Base-by-base conservation (phyloP, 2,329 filamentous ascomycete species). In the Exophiala calicioides region DNA sequence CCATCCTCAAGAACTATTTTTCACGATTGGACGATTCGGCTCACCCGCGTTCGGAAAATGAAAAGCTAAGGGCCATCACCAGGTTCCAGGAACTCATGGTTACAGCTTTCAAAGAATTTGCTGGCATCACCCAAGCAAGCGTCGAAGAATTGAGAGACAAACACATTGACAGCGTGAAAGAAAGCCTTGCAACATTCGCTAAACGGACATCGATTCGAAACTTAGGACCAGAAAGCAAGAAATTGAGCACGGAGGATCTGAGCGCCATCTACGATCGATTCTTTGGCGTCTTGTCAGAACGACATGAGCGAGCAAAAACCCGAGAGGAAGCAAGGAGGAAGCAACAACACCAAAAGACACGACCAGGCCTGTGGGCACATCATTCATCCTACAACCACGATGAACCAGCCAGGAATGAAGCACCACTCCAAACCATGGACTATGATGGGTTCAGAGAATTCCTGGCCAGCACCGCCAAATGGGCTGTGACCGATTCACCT, bases 71-170 rank as follows among this genome's bases (percentile, higher is more conserved):
- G 42, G 89, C 90, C 0, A 93, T 98, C 43, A 98, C 94, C 4
- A 82, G 88, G 35, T 98, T 98, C 65, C 93, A 98, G 62, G 93
- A 97, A 67, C 80, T 98, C 47, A 97, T 98, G 90, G 93, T 98
- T 3, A 93, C 97, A 15, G 93, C 93, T 1, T 98, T 98, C 72
- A 97, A 96, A 60, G 93, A 98, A 63, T 98, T 98, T 63, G 86
- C 91, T 0, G 88, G 85, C 30, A 95, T 98, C 58, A 98, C 93
- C 0, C 91, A 98, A 64, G 85, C 83, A 62, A 95, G 85, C 39
- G 90, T 98, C 51, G 86, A 86, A 1, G 93, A 97, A 57, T 79
- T 94, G 62, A 84, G 93, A 16, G 77, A 87, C 30, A 95, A 90
- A 68, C 94, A 97, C 69, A 97, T 97, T 68, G 88, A 93, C 62